Evolutionary conservation across 768 basidiomycete species (phyloP), one percentile per base, ranked within the genome.

Genomic region (Pulveroboletus sp.): DNA sequence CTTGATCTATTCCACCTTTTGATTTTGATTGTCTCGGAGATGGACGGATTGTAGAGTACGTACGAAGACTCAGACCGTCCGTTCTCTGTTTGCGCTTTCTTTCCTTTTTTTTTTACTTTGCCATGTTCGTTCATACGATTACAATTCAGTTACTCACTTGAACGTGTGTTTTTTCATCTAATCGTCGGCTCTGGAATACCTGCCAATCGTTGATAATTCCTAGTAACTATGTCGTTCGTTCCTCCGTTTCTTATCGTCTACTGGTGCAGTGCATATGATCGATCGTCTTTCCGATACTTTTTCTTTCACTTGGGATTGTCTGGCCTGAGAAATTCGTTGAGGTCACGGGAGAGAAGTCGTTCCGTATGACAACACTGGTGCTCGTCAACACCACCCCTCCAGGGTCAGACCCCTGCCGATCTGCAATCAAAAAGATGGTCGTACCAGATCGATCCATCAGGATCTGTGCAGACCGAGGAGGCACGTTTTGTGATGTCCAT

Each of bases 401-500:
- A 21, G 21, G 3, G 21, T 21, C 21, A 17, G 18, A 24, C 10
- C 21, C 5, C 5, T 11, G 9, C 37, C 21, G 26, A 27, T 14
- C 32, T 18, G 14, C 21, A 37, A 15, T 28, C 26, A n/a, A 39
- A 28, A 32, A 10, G 56, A 55, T 60, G 50, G 54, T 58, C 12
- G 67, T 89, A 41, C 85, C 86, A 18, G 82, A 89, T 63, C 79
- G 77, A 57, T 93, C 89, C 11, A 85, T 93, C 50, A 79, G 83
- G 46, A 90, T 93, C 54, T 90, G 88, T 59, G 87, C 88, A 7
- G 91, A 93, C 67, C 74, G 91, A 69, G 93, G 93, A 32, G 93
- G 93, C 5, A 96, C 92, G 0, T 95, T 93, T 69, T 92, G 90
- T 61, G 93, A 94, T 64, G 81, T 93, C 31, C 82, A 91, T 66